Percentiles rank a stretch among this genome's conserved stretches.
Evolutionary conservation across 192 early-diverging fungal genomes (phyloP).

Genomic region (Gigaspora rosea): DNA sequence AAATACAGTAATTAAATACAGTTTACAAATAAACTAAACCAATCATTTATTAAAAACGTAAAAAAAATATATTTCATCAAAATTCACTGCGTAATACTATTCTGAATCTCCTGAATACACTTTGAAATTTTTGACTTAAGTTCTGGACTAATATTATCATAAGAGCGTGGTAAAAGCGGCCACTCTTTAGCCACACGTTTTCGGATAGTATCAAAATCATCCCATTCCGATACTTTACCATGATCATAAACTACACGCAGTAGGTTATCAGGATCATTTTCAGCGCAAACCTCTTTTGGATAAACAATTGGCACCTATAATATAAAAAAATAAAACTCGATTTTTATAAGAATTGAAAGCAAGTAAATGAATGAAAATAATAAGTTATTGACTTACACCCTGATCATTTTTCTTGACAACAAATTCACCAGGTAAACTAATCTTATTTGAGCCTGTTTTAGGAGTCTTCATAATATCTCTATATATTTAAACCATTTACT

Average conservation of each 20-base stretch:
- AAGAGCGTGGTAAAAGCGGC: constrained; percentile 49
- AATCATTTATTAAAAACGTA: no score
- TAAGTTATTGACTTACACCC: constrained; percentile 32
- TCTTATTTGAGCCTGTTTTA: constrained; percentile 68
- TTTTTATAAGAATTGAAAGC: not conserved
- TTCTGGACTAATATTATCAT: constrained; percentile 43
- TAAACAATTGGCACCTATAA: constrained; percentile 50
- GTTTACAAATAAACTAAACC: no score
- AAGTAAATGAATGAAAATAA: constrained; percentile 2
- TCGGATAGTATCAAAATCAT: constrained; percentile 61
- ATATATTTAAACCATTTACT: not conserved
- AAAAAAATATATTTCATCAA: no score
- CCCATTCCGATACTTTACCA: constrained; percentile 59
- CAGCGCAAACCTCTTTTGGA: constrained; percentile 36
- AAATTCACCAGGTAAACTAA: constrained; percentile 74
- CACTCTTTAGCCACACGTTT: constrained; percentile 59
- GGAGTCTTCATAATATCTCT: constrained; percentile 90
- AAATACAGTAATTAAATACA: no score
- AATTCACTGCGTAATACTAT: not conserved
- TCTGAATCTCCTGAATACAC: constrained; percentile 24
- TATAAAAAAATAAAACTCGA: not conserved
- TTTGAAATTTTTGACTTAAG: constrained; percentile 35
- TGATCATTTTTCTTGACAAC: constrained; percentile 47
- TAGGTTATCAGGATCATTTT: constrained; percentile 44
- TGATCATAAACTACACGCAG: constrained; percentile 67